These are phyloP conservation scores for Ophiocordyceps robertsii DNA, from an alignment of 2,329 filamentous ascomycete genomes.

Conservation along the genomic window DNA sequence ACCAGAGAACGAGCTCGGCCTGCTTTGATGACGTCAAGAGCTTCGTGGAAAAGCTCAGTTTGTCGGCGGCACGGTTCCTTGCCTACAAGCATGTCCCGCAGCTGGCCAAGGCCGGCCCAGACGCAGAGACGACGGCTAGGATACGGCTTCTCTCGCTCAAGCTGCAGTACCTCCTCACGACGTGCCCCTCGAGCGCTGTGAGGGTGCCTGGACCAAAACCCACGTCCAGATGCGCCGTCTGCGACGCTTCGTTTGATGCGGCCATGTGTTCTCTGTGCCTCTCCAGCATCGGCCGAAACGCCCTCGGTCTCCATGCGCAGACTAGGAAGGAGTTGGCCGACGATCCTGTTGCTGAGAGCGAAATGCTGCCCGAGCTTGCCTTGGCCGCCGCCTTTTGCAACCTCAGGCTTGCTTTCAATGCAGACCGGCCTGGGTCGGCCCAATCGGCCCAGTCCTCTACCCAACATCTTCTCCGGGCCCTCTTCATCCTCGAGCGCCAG, in stretches of 20 bases:
- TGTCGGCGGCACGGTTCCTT: conserved; percentile 25
- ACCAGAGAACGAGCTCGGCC: conserved; percentile 20
- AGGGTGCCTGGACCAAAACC: conserved; percentile 8
- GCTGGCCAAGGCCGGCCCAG: conserved; percentile 14
- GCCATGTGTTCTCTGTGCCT: conserved; percentile 11
- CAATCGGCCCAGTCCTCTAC: conserved; percentile 7
- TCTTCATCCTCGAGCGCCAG: conserved; percentile 35
- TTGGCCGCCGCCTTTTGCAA: conserved; percentile 21
- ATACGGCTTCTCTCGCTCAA: conserved; percentile 24
- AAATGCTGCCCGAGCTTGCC: conserved; percentile 18
- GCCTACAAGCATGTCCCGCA: conserved; percentile 21
- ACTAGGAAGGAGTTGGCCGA: conserved; percentile 2
- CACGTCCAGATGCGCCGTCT: conserved; percentile 11
- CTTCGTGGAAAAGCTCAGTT: conserved; percentile 27
- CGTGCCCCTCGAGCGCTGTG: conserved; percentile 16
- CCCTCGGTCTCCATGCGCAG: conserved; percentile 8
- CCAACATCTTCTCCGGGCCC: conserved; percentile 30
- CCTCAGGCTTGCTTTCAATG: conserved; percentile 15
- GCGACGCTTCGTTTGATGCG: conserved; percentile 8
- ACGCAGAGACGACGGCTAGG: conserved; percentile 10
- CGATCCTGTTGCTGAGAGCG: conserved; percentile 2
- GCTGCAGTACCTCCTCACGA: conserved; percentile 29
- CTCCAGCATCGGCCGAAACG: conserved; percentile 8
- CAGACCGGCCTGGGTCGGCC: background rate
- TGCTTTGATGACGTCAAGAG: conserved; percentile 34